Base-by-base conservation (phyloP, 2,329 filamentous ascomycete species). In the Chrysoporthe cubensis region DNA sequence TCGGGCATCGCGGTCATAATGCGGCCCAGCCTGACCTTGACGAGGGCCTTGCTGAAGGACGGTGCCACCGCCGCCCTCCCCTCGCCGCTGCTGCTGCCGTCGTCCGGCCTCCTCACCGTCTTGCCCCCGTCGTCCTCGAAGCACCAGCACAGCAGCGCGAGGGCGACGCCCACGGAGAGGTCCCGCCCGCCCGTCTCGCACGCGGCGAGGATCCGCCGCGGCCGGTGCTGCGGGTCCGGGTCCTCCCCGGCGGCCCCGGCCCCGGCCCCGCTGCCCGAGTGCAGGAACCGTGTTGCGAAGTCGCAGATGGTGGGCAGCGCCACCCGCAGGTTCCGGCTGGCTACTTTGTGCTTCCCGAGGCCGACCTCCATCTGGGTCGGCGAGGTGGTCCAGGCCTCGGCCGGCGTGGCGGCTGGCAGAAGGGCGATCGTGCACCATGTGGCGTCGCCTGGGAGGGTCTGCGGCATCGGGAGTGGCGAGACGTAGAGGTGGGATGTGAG, bases 1-100 rank as follows among this genome's bases (percentile, higher is more conserved):
- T 91, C 89, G 0, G 94, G 91, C 75, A 91, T 90, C 0, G 87
- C 88, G 5, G 89, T 90, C 78, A 95, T 92, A 73, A 98, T 92
- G 83, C 90, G 91, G n/a, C 91, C 90, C 43, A 98, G 83, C 64
- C 90, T 86, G 72, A 89, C 87, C 73, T 92, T 90, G 75, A 98
- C 94, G 62, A 91, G 83, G 9, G 84, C 83, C 79, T 99, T 98
- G 76, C 88, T 90, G 60, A 95, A 81, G 8, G 71, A 73, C 73
- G 67, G 11, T 65, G 66, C 34, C 50, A 0, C 18, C 11, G 9
- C 32, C 32, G 0, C 32, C 13, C 18, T 13, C 8, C 18, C 32
- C 16, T 32, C 46, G 11, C 43, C 57, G 16, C 81, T 11, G 68
- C 62, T 7, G 26, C 44, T 42, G 61, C 72, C 4, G 4, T 14